These are phyloP conservation scores for Haplosporangium gracile DNA, from an alignment of 192 early-diverging fungal genomes.

Conservation along the genomic window DNA sequence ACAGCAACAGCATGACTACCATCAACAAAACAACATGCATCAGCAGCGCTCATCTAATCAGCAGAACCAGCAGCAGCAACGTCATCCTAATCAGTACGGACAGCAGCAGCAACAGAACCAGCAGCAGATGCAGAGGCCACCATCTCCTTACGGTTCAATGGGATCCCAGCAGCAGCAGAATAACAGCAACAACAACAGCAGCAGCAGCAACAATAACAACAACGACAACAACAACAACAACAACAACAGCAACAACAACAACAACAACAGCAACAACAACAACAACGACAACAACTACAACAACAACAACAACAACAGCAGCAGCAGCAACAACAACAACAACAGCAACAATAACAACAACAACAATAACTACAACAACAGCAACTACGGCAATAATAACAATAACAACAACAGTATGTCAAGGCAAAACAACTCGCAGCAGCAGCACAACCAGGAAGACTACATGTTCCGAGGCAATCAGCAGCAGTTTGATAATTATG, in stretches of 20 bases:
- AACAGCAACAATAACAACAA: neutral
- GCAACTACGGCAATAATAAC: neutral
- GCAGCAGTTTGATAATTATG: neutral
- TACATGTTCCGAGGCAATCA: conserved; percentile 4
- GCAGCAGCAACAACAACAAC: neutral
- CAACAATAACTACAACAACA: neutral
- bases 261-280: neutral
- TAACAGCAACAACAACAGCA: neutral
- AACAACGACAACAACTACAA: no score
- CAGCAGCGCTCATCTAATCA: neutral
- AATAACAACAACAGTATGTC: neutral
- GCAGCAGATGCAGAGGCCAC: conserved; percentile 1
- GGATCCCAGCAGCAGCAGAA: conserved; percentile 1
- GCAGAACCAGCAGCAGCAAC: conserved; percentile 8
- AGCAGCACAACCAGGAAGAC: neutral
- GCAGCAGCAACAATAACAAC: neutral
- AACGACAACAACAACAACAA: neutral
- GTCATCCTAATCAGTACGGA: conserved; percentile 7
- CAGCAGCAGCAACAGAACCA: conserved; percentile 14
- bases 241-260: neutral
- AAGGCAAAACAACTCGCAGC: conserved; percentile 5
- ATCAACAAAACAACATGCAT: conserved; percentile 4
- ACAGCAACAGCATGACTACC: conserved; percentile 4
- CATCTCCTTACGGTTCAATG: neutral
- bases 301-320: neutral